phyloP scores from a whole-genome alignment of 2,329 filamentous ascomycete genomes.

The Diaporthe helianthi region DNA sequence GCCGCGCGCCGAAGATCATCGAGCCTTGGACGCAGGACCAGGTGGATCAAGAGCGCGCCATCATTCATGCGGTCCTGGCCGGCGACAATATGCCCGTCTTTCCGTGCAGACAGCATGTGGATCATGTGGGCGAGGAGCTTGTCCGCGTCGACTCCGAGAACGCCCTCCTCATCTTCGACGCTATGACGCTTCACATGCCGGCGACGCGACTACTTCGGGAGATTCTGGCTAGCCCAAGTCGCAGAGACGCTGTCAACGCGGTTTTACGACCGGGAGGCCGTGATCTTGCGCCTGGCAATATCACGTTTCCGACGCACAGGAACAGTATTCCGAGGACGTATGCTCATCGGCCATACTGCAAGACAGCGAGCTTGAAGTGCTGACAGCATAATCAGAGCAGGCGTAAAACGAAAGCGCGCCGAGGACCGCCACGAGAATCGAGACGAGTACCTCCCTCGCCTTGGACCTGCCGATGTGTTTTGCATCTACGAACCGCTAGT shows the following conservation, averaged over 20 bases:
- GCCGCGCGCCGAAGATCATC: too few relatives aligned
- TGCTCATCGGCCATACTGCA: too few relatives aligned
- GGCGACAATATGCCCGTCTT: too few relatives aligned
- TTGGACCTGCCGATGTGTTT: not conserved
- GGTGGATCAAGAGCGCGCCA: too few relatives aligned
- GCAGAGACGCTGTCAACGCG: not conserved
- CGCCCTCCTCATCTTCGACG: not conserved
- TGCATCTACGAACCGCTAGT: not conserved
- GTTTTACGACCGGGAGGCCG: too few relatives aligned
- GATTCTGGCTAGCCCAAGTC: not conserved
- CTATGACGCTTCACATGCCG: not conserved
- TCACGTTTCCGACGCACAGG: not conserved
- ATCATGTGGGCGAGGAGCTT: not conserved
- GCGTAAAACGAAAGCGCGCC: not conserved
- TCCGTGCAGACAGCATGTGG: too few relatives aligned
- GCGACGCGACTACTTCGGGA: not conserved
- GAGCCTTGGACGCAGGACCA: too few relatives aligned
- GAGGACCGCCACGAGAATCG: not conserved
- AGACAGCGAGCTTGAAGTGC: too few relatives aligned
- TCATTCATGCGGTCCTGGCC: too few relatives aligned
- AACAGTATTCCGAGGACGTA: not conserved
- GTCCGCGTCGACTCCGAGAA: not conserved
- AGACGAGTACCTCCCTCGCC: not conserved
- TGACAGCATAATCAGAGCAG: not conserved
- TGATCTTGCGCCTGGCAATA: not conserved